A percentile compares a stretch with the other conserved stretches of the same genome.
These are phyloP conservation scores for Colletotrichum camelliae DNA, from an alignment of 2,329 filamentous ascomycete genomes.

Conservation along the genomic window DNA sequence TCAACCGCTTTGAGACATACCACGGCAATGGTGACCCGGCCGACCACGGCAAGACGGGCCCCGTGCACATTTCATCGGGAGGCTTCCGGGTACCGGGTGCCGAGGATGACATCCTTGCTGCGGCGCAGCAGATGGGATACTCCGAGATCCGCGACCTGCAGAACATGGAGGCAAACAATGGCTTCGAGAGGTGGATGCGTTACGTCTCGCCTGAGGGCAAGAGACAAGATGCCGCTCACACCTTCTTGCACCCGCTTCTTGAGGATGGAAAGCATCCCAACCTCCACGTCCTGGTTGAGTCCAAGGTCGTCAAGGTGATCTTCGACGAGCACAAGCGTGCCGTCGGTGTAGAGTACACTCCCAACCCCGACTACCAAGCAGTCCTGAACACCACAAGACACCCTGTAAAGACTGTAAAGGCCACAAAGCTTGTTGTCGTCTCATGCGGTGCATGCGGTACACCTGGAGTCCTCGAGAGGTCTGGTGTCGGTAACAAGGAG, in stretches of 20 bases:
- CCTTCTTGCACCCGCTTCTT: conserved; percentile 34
- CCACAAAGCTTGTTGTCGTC: conserved; percentile 53
- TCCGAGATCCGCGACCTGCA: conserved; percentile 55
- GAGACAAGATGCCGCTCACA: conserved; percentile 36
- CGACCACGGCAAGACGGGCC: conserved; percentile 51
- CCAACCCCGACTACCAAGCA: conserved; percentile 37
- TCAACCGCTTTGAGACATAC: conserved; percentile 44
- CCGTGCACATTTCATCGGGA: conserved; percentile 53
- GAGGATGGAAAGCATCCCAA: conserved; percentile 31
- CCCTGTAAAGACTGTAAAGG: conserved; percentile 28
- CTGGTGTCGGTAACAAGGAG: conserved; percentile 50
- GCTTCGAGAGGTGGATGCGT: conserved; percentile 32
- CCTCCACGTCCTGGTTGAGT: conserved; percentile 36
- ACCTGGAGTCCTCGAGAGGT: conserved; percentile 55
- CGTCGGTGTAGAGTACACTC: conserved; percentile 63
- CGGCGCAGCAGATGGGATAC: conserved; percentile 49
- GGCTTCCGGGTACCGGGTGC: conserved; percentile 41
- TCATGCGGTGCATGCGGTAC: conserved; percentile 48
- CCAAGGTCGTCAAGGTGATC: conserved; percentile 36
- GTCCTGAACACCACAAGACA: conserved; percentile 14
- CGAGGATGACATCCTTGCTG: conserved; percentile 49
- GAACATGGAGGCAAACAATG: conserved; percentile 46
- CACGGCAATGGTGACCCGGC: conserved; percentile 26
- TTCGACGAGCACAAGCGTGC: conserved; percentile 57
- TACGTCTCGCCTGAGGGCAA: conserved; percentile 39